phyloP scores from a whole-genome alignment of 129 eudicot species.

The Pulicaria dysenterica region DNA sequence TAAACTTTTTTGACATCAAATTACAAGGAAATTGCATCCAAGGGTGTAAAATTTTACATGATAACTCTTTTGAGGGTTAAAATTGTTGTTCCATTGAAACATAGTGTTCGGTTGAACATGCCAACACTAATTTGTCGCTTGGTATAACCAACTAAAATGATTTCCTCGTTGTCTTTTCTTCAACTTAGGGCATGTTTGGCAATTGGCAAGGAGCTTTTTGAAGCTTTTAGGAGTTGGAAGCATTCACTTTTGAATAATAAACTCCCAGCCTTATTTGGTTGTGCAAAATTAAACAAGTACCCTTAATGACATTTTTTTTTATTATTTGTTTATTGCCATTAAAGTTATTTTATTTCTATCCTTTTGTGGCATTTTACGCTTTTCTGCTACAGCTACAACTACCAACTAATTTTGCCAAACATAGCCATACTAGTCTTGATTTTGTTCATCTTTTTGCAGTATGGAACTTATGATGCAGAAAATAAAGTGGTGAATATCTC shows the following conservation, averaged over 20 bases:
- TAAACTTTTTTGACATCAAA: not conserved
- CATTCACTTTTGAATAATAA: no score
- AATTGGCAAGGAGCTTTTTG: no score
- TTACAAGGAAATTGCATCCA: not conserved
- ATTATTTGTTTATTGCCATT: no score
- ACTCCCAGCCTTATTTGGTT: no score
- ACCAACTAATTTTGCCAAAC: no score
- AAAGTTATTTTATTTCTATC: no score
- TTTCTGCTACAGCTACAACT: no score
- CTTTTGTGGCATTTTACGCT: no score
- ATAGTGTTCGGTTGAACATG: not conserved
- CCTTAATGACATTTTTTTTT: no score
- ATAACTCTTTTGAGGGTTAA: slow-evolving; percentile 1
- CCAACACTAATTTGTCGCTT: not conserved
- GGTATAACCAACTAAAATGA: not conserved
- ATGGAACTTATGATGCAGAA: slow-evolving; percentile 57
- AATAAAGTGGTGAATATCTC: slow-evolving; percentile 44
- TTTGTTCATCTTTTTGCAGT: slow-evolving; percentile 35
- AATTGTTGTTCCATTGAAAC: not conserved
- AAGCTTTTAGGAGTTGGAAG: no score
- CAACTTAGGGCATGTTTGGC: not conserved
- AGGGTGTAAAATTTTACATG: not conserved
- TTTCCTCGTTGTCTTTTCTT: not conserved
- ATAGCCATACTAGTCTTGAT: not conserved
- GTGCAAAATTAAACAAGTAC: no score